Conservation (phyloP, 1,139 yeast genomes). For the Pichia sp. region DNA sequence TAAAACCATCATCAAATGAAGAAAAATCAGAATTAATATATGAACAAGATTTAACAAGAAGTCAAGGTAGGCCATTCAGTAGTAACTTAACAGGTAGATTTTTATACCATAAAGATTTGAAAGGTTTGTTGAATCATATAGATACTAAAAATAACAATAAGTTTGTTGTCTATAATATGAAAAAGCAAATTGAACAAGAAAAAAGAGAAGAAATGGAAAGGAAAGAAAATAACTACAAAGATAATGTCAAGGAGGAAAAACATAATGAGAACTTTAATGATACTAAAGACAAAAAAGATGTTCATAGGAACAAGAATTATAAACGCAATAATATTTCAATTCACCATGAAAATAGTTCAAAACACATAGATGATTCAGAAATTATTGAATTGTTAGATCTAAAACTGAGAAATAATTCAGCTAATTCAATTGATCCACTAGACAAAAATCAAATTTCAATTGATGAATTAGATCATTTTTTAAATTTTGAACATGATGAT, state of each 20-base stretch:
- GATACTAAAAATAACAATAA: conserved; percentile 20
- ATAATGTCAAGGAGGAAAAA: background rate
- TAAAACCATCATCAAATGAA: conserved; percentile 16
- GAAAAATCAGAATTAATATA: conserved; percentile 13
- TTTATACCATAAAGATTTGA: conserved; percentile 23
- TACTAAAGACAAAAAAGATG: background rate
- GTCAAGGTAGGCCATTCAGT: conserved; percentile 38
- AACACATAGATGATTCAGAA: background rate
- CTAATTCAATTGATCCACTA: background rate
- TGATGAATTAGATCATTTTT: conserved; percentile 11
- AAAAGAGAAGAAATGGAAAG: too few species aligned
- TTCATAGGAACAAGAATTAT: background rate
- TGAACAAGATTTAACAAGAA: conserved; percentile 7
- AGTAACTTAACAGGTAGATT: conserved; percentile 31
- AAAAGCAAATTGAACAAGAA: conserved; percentile 1
- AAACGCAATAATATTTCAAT: background rate
- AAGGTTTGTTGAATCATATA: conserved; percentile 21
- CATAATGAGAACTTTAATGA: too few species aligned
- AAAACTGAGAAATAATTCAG: conserved; percentile 2
- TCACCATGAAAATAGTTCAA: background rate
- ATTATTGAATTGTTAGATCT: conserved; percentile 2
- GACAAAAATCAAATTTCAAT: conserved; percentile 5
- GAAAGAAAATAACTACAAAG: background rate
- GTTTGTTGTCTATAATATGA: conserved; percentile 19
- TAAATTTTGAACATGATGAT: conserved; percentile 8